These are phyloP conservation scores for Coniochaeta hoffmannii DNA, from an alignment of 2,329 filamentous ascomycete genomes.

Conservation along the genomic window DNA sequence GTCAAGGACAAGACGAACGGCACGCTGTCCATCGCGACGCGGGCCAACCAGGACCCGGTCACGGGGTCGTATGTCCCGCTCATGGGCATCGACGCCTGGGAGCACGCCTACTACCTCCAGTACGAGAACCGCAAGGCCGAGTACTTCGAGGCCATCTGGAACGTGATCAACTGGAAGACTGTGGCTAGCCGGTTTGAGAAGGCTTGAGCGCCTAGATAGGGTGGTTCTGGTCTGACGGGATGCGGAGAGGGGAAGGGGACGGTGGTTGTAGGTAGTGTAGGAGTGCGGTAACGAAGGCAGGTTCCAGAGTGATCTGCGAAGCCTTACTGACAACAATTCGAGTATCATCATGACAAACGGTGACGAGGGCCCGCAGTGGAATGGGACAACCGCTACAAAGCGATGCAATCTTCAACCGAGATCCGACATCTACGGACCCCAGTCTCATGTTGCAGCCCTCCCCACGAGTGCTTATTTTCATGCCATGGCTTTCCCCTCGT, in stretches of 20 bases:
- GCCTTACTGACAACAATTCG: too few species aligned
- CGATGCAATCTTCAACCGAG: too few species aligned
- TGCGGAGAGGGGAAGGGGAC: too few species aligned
- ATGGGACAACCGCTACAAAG: too few species aligned
- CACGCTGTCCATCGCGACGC: conserved; percentile 56
- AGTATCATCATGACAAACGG: too few species aligned
- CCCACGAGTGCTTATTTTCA: too few species aligned
- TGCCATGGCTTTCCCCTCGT: too few species aligned
- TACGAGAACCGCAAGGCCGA: conserved; percentile 97
- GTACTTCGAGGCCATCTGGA: conserved; percentile 91
- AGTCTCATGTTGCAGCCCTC: too few species aligned
- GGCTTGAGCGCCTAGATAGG: conserved; percentile 32
- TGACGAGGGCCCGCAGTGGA: too few species aligned
- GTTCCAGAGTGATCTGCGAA: too few species aligned
- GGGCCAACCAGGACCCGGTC: conserved; percentile 86
- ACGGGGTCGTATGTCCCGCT: conserved; percentile 76
- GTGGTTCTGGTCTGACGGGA: too few species aligned
- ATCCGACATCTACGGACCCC: too few species aligned
- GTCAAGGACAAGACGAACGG: conserved; percentile 62
- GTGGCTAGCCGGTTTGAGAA: conserved; percentile 68
- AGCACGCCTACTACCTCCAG: conserved; percentile 93
- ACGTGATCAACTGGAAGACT: conserved; percentile 92
- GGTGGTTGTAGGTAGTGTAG: background rate
- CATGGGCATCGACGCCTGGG: conserved; percentile 89
- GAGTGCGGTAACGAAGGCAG: background rate